Evolutionary conservation across 306 rosid genomes (phyloP), one percentile per base, ranked within the genome.

Genomic region (Cicer cuneatum): DNA sequence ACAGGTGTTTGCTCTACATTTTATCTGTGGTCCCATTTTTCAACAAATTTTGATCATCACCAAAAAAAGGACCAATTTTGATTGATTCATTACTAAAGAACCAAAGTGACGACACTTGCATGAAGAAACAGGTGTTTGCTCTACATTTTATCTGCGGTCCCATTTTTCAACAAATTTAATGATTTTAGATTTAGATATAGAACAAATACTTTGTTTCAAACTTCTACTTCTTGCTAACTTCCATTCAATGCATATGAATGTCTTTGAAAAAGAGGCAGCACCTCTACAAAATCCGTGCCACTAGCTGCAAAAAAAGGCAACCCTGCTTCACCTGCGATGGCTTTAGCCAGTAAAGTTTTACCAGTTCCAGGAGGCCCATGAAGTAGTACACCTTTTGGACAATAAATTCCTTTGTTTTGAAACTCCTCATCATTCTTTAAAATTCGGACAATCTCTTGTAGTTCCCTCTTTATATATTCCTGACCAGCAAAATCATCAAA

Each of bases 311-410:
- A 93, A 75, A 91, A 93, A 10, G 98, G 98, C 79, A 91, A 89
- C 82, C 97, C 98, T 35, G 98, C 97, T 87, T 93, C 98, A 60
- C 98, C 98, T 72, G 98, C 98, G 29, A 93, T 93, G 73, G 98
- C 98, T 84, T 91, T 93, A 73, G 98, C 98, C 79, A 93, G 90
- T 77, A 93, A 81, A 45, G 98, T 93, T 88, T 93, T 93, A 73
- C 98, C 98, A 18, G 98, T 93, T 83, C 98, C 98, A 59, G 98
- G 98, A 80, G 98, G 98, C 63, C 98, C 98, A 71, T 93, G 96
- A 69, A 93, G 97, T 84, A 93, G 94, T 10, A 93, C 98, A 29
- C 98, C 98, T 88, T 91, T 91, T 41, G 97, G 98, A 85, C 98
- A 88, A 83, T 93, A 93, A 58, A 93, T 93, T 66, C 98, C 98